Percentiles rank a stretch among this genome's conserved stretches.
These are phyloP conservation scores for Saccharomyces kudriavzevii DNA, from an alignment of 805 yeast species.

Conservation along the genomic window DNA sequence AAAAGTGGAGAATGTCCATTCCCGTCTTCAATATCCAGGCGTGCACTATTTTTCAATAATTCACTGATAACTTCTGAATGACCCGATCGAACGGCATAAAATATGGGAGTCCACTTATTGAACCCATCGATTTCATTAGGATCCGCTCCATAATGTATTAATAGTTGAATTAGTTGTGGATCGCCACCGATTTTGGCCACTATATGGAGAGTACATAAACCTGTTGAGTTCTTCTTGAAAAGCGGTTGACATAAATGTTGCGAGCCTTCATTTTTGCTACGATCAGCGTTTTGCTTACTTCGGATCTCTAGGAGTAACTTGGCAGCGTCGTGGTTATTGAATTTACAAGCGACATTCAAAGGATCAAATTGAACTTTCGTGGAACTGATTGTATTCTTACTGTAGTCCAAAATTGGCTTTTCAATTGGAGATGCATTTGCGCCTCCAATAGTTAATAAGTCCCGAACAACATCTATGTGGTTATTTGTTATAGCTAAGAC, in stretches of 20 bases:
- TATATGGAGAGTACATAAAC: constrained; percentile 79
- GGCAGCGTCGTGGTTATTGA: constrained; percentile 67
- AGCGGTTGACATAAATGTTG: neutral
- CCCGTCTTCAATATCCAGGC: constrained; percentile 60
- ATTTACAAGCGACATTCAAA: constrained; percentile 79
- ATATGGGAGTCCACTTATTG: constrained; percentile 89
- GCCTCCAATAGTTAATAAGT: constrained; percentile 39
- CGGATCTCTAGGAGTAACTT: constrained; percentile 44
- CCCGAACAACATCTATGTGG: constrained; percentile 45
- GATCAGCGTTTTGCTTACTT: constrained; percentile 1
- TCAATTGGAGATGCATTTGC: constrained; percentile 38
- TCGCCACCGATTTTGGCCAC: constrained; percentile 76
- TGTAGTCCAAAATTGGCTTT: neutral
- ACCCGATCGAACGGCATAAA: constrained; percentile 85
- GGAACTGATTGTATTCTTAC: constrained; percentile 11
- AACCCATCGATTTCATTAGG: constrained; percentile 75
- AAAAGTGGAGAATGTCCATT: constrained; percentile 74
- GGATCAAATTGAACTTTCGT: constrained; percentile 61
- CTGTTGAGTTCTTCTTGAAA: constrained; percentile 25
- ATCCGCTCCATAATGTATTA: constrained; percentile 65
- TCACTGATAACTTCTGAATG: constrained; percentile 61
- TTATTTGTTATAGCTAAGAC: constrained; percentile 68
- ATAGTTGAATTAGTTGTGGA: constrained; percentile 53
- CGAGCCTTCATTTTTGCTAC: neutral
- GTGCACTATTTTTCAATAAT: constrained; percentile 67